Base-by-base conservation (phyloP, 257 asterid species). In the Misopates orontium region DNA sequence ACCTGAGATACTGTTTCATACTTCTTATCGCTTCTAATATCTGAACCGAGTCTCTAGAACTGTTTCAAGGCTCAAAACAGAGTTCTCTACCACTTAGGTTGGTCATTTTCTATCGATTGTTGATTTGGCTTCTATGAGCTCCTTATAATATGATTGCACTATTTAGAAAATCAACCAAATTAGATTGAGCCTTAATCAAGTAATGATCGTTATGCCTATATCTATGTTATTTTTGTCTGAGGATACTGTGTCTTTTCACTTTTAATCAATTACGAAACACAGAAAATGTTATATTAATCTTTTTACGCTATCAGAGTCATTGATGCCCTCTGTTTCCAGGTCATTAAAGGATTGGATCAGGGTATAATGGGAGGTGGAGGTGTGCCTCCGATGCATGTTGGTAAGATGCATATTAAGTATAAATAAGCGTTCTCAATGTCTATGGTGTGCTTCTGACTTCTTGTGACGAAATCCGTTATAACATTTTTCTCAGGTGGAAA, bases 361-460 rank as follows among this genome's bases (percentile, higher is more conserved):
- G 96, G 98, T 60, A 86, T 91, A 62, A 58, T 88, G 54, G 98
- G 98, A 31, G 96, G 95, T 57, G 98, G 95, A 80, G 98, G 95
- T 19, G 89, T 91, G 47, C 94, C 98, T 0, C 84, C 95, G 7
- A 91, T 91, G 98, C 93, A 77, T n/a, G 87, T 83, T 64, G 97
- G 97, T 90, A 75, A 69, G 86, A 60, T 59, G 49, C 66, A 39
- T 22, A 28, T 17, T 41, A 55, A 42, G 17, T 28, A 52, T 40
- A 21, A 2, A 6, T 6, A 28, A 6, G 2, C 36, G 2, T 2
- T 28, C 6, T 28, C 6, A 28, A n/a, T n/a, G 36, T 36, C 42
- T 36, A 23, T 14, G 61, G 48, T 58, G 18, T 53, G 21, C 21
- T 40, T 41, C 56, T 40, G 8, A 36, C 24, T 41, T 56, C 44